Conservation (phyloP, 2,329 filamentous ascomycete species). For the Aspergillus puulaauensis region DNA sequence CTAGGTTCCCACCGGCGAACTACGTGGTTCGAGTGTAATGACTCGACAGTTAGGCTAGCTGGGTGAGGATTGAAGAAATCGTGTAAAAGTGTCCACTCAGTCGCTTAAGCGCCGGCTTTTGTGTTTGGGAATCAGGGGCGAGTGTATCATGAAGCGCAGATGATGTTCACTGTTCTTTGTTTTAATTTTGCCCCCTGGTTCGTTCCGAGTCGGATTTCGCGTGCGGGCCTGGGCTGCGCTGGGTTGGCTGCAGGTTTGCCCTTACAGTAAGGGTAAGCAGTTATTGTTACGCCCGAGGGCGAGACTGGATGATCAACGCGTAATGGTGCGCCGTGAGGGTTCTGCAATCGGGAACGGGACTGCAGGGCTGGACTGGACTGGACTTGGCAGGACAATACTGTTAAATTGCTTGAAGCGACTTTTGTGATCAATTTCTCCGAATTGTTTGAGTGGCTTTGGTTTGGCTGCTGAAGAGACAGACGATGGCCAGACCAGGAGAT, state of each 20-base stretch:
- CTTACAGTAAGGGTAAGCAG: neutral
- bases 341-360: neutral
- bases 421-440: no score
- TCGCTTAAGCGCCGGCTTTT: neutral
- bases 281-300: neutral
- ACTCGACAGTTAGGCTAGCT: neutral
- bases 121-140: neutral
- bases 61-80: neutral
- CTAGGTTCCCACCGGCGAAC: neutral
- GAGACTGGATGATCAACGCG: neutral
- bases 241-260: neutral
- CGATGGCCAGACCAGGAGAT: neutral
- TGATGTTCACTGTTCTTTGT: neutral
- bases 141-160: conserved; percentile 5
- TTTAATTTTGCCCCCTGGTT: neutral
- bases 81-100: neutral
- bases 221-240: neutral
- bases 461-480: neutral
- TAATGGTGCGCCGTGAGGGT: neutral
- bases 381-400: no score
- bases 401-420: no score
- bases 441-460: neutral
- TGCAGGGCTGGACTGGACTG: no score
- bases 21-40: neutral
- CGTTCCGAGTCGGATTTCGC: neutral